Evolutionary conservation across 148 eudicot species (phyloP).

Genomic region (Nepenthes gracilis): DNA sequence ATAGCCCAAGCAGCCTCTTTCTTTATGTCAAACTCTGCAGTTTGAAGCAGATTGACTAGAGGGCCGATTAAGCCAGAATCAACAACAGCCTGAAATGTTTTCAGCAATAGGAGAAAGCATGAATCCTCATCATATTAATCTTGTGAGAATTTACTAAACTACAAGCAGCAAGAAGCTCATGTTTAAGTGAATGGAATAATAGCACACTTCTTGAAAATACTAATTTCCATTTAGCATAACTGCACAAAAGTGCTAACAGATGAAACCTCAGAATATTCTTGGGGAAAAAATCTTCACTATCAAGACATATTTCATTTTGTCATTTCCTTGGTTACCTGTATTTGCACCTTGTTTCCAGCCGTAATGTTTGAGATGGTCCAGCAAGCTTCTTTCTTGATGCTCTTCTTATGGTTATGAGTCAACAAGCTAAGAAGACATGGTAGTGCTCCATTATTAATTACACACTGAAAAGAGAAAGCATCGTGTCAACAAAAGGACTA

Average conservation of each 20-base stretch:
- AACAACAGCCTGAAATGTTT: conserved; percentile 41
- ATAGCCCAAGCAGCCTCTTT: conserved; percentile 88
- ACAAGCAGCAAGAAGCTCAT: not conserved
- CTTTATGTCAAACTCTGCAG: conserved; percentile 79
- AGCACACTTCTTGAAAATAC: not conserved
- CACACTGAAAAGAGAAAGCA: conserved; percentile 23
- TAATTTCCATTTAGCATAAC: too few species aligned
- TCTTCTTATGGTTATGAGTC: conserved; percentile 66
- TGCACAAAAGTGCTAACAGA: too few species aligned
- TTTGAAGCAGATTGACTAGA: conserved; percentile 61
- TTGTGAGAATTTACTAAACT: not conserved
- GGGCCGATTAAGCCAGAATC: conserved; percentile 62
- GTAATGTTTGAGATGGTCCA: conserved; percentile 84
- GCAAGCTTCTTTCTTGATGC: conserved; percentile 83
- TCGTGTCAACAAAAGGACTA: not conserved
- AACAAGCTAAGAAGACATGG: conserved; percentile 45
- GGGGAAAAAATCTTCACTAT: too few species aligned
- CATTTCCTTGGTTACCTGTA: conserved; percentile 34
- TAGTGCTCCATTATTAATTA: conserved; percentile 60
- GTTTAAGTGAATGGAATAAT: not conserved
- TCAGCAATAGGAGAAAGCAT: conserved; percentile 4
- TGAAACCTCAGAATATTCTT: too few species aligned
- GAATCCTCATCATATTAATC: not conserved
- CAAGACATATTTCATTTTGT: too few species aligned
- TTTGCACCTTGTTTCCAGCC: conserved; percentile 69